A percentile compares a stretch with the other conserved stretches of the same genome.
Conservation (phyloP, 176 grass and related monocot species). For the Elaeis guineensis region DNA sequence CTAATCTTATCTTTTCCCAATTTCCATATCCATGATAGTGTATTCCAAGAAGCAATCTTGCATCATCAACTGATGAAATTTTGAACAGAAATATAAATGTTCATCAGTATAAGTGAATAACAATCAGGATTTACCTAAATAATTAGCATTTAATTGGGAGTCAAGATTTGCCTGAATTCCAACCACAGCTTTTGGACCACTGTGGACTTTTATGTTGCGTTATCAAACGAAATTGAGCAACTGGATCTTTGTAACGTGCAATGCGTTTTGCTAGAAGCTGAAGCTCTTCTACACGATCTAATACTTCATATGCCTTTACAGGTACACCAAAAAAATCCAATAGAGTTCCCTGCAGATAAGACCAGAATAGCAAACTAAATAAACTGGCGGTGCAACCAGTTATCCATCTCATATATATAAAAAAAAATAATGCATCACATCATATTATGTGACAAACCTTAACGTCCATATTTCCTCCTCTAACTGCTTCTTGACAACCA, state of each 20-base stretch:
- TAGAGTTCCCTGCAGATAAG: conserved; percentile 58
- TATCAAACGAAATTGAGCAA: conserved; percentile 83
- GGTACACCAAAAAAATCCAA: conserved; percentile 97
- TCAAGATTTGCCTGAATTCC: conserved; percentile 73
- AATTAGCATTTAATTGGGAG: background rate
- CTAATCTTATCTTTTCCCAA: conserved; percentile 96
- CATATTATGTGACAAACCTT: conserved; percentile 40
- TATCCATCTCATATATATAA: too few relatives aligned
- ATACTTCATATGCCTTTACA: conserved; percentile 78
- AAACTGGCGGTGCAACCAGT: too few relatives aligned
- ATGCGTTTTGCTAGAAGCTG: conserved; percentile 87
- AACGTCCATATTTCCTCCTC: conserved; percentile 60
- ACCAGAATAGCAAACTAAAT: conserved; percentile 7
- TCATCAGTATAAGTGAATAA: too few relatives aligned
- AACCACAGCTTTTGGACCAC: conserved; percentile 97
- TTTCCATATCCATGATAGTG: conserved; percentile 98
- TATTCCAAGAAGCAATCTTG: conserved; percentile 92
- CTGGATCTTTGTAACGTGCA: conserved; percentile 92
- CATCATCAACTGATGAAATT: conserved; percentile 72
- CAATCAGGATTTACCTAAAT: too few relatives aligned
- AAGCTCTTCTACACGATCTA: conserved; percentile 89
- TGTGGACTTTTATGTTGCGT: conserved; percentile 90
- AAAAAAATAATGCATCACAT: background rate
- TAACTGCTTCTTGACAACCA: conserved; percentile 86
- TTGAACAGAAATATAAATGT: too few relatives aligned